These are phyloP conservation scores for Candida pini DNA, from an alignment of 805 yeast species.

Conservation along the genomic window DNA sequence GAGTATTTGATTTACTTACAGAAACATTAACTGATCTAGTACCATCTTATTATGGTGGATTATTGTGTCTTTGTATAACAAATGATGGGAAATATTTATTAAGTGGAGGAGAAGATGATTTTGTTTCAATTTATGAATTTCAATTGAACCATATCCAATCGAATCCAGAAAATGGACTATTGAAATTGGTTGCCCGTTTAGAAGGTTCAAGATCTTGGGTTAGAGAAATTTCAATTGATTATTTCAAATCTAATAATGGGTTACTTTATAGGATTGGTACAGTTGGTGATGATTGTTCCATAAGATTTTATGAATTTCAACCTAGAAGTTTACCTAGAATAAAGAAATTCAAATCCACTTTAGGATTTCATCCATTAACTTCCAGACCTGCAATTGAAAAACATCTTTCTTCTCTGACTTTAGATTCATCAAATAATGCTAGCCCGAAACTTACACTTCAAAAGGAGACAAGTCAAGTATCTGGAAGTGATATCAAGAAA, in stretches of 20 bases:
- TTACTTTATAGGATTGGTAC: slow-evolving; percentile 43
- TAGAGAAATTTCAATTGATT: slow-evolving; percentile 38
- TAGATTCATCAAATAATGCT: slow-evolving; percentile 11
- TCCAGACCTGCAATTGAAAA: slow-evolving; percentile 9
- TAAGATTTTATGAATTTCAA: slow-evolving; percentile 49
- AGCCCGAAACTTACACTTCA: no score
- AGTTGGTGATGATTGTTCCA: slow-evolving; percentile 50
- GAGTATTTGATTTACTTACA: slow-evolving; percentile 46
- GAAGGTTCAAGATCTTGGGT: slow-evolving; percentile 54
- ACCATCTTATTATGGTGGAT: slow-evolving; percentile 64
- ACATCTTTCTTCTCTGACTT: slow-evolving; percentile 9
- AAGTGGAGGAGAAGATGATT: slow-evolving; percentile 54
- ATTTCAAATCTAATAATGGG: slow-evolving; percentile 26
- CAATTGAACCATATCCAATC: slow-evolving; percentile 6
- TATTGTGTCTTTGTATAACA: slow-evolving; percentile 43
- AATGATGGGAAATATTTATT: slow-evolving; percentile 42
- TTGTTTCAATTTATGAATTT: slow-evolving; percentile 38
- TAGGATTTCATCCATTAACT: slow-evolving; percentile 3
- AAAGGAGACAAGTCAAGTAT: background rate
- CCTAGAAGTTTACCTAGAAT: slow-evolving; percentile 37
- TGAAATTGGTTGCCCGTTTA: slow-evolving; percentile 26
- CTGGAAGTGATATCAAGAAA: slow-evolving; percentile 9
- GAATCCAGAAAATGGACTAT: slow-evolving; percentile 11
- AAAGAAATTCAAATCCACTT: slow-evolving; percentile 15
- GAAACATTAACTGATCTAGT: slow-evolving; percentile 46